phyloP scores from a whole-genome alignment of 768 basidiomycete genomes.

The Boletellus ananiceps region DNA sequence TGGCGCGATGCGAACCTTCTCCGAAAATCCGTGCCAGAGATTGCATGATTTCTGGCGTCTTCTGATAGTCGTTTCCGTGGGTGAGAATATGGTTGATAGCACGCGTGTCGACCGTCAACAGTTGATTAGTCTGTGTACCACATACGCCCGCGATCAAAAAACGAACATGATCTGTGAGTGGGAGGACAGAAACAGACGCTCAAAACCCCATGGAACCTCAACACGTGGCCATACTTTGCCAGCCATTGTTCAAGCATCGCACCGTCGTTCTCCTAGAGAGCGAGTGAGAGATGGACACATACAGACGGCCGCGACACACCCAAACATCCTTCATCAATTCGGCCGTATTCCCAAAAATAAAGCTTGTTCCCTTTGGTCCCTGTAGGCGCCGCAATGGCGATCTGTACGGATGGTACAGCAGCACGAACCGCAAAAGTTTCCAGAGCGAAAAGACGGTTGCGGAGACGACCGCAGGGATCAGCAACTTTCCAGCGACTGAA shows the following conservation, averaged over 20 bases:
- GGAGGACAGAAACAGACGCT: background rate
- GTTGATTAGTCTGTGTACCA: background rate
- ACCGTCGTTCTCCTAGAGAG: too few species aligned
- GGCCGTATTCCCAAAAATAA: background rate
- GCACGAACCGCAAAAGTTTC: too few species aligned
- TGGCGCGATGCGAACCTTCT: too few species aligned
- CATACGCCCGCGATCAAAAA: too few species aligned
- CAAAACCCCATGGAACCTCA: background rate
- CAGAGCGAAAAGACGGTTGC: too few species aligned
- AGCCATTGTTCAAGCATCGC: background rate
- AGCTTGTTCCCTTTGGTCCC: background rate
- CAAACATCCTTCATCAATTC: background rate
- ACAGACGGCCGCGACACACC: background rate
- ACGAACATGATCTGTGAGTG: too few species aligned
- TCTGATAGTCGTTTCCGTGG: conserved; percentile 51
- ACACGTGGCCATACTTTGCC: background rate
- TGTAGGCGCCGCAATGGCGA: background rate
- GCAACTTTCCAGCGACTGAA: too few species aligned
- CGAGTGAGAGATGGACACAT: background rate
- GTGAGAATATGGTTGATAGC: conserved; percentile 58
- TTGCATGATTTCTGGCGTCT: conserved; percentile 16
- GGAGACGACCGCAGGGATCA: too few species aligned
- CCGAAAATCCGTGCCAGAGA: too few species aligned
- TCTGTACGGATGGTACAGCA: background rate
- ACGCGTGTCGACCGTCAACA: conserved; percentile 57